phyloP scores from a whole-genome alignment of 2,329 filamentous ascomycete species.

The Dactylellina haptotyla region DNA sequence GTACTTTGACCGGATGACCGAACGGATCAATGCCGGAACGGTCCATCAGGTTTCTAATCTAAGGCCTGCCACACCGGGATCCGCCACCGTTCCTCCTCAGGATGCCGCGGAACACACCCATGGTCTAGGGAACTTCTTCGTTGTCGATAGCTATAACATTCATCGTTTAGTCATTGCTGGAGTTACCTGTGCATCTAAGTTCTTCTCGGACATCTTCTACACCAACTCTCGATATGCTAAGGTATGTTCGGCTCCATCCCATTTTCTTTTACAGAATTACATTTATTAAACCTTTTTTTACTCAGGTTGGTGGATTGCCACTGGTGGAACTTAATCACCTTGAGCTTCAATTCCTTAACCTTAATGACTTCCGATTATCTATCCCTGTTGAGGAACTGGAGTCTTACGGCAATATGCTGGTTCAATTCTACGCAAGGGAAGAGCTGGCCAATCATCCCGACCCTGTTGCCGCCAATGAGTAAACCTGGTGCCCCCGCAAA shows the following conservation, averaged over 20 bases:
- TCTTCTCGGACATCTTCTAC: slow-evolving; percentile 98
- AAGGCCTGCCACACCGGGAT: slow-evolving; percentile 42
- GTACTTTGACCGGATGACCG: slow-evolving; percentile 99
- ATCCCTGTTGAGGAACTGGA: slow-evolving; percentile 95
- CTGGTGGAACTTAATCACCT: slow-evolving; percentile 93
- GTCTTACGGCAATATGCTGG: slow-evolving; percentile 96
- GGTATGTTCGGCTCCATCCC: slow-evolving; percentile 66
- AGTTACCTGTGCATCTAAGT: slow-evolving; percentile 98
- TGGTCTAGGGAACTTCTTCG: slow-evolving; percentile 77
- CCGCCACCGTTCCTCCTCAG: slow-evolving; percentile 45
- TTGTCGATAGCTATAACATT: slow-evolving; percentile 99
- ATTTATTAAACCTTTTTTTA: slow-evolving; percentile 7
- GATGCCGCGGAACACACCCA: slow-evolving; percentile 30
- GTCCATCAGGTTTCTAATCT: slow-evolving; percentile 46
- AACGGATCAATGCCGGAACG: slow-evolving; percentile 77
- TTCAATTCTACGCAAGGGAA: slow-evolving; percentile 96
- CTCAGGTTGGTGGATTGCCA: slow-evolving; percentile 89
- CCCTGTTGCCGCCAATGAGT: slow-evolving; percentile 54
- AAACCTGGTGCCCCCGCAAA: not conserved
- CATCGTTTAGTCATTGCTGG: slow-evolving; percentile 95
- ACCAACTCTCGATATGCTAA: slow-evolving; percentile 99
- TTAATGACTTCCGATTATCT: slow-evolving; percentile 95
- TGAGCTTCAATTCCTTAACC: slow-evolving; percentile 90
- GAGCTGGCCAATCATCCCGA: slow-evolving; percentile 73
- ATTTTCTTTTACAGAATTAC: slow-evolving; percentile 53